Conservation (phyloP, 2,329 filamentous ascomycete species). For the Clarireedia homoeocarpa region DNA sequence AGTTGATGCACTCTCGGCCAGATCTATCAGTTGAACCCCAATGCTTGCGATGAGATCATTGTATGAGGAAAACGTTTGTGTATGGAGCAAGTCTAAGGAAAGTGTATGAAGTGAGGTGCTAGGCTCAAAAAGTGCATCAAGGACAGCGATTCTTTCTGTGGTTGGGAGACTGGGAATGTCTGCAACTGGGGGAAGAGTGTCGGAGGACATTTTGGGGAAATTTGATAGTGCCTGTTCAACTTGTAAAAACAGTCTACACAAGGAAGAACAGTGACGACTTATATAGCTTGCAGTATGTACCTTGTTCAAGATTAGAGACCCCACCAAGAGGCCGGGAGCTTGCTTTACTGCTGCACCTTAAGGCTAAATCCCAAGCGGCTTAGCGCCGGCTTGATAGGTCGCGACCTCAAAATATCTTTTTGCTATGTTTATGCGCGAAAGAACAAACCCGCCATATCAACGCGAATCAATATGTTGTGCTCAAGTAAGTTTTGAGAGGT, state of each 20-base stretch:
- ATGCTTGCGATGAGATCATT: constrained; percentile 59
- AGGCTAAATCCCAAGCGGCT: neutral
- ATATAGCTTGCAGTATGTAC: no score
- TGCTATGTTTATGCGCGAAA: constrained; percentile 18
- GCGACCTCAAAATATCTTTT: constrained; percentile 11
- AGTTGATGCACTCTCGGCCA: constrained; percentile 44
- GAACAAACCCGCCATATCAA: constrained; percentile 14
- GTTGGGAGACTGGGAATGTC: constrained; percentile 49
- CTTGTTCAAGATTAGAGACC: neutral
- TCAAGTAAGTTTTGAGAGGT: constrained; percentile 47
- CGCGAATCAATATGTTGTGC: constrained; percentile 47
- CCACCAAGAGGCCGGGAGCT: constrained; percentile 6
- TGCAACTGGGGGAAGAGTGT: constrained; percentile 48
- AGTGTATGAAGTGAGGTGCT: constrained; percentile 66
- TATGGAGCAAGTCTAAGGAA: constrained; percentile 58
- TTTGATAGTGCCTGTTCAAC: neutral
- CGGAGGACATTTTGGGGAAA: constrained; percentile 20
- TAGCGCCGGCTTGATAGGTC: neutral
- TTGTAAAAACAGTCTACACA: neutral
- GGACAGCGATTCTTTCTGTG: constrained; percentile 44
- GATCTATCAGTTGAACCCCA: constrained; percentile 51
- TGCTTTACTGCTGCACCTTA: neutral
- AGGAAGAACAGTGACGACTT: neutral
- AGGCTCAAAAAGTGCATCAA: constrained; percentile 82
- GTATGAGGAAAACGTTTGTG: constrained; percentile 58